phyloP scores from a whole-genome alignment of 2,329 filamentous ascomycete species.

The Fusarium sterilihyphosum region DNA sequence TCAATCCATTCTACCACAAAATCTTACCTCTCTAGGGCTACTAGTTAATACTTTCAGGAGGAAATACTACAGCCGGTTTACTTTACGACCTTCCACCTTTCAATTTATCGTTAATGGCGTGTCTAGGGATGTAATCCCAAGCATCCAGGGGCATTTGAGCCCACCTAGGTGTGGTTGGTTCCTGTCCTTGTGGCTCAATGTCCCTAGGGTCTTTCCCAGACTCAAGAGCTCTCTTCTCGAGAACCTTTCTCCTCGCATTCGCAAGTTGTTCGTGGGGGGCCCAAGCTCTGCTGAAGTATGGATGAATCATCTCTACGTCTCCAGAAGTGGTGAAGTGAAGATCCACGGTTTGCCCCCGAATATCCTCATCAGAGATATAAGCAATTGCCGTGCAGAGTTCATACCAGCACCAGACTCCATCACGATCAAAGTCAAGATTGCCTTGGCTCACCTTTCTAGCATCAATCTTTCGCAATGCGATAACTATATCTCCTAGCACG shows the following conservation, averaged over 20 bases:
- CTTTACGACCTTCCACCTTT: neutral
- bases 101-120: neutral
- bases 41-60: too few relatives aligned
- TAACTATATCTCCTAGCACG: neutral
- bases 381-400: neutral
- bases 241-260: neutral
- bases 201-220: neutral
- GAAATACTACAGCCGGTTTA: too few relatives aligned
- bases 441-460: neutral
- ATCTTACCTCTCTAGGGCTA: neutral
- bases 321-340: neutral
- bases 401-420: neutral
- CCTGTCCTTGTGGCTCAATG: neutral
- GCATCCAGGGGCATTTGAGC: neutral
- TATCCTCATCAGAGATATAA: neutral
- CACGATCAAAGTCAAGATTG: neutral
- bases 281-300: neutral
- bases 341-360: neutral
- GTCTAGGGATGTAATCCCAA: neutral
- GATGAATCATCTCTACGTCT: neutral
- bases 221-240: neutral
- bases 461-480: neutral
- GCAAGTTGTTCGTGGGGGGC: neutral
- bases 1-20: neutral
- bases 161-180: neutral